Percentiles rank a stretch among this genome's conserved stretches.
Evolutionary conservation across 23 red algal species (phyloP).

Genomic region (Cyanidioschyzon merolae): DNA sequence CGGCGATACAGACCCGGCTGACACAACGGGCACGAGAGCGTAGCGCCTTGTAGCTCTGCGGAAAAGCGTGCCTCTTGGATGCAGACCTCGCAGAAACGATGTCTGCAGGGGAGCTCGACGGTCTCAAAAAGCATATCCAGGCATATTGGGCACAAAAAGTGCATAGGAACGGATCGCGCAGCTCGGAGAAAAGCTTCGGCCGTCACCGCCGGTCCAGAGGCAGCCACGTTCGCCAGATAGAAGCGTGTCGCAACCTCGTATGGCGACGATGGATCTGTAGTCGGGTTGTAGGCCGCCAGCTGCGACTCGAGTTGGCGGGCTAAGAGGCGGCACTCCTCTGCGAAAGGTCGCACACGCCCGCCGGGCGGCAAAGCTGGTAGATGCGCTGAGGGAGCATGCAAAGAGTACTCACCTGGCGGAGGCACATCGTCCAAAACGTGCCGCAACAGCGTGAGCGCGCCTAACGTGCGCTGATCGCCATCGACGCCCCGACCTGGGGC

Average conservation of each 20-base stretch:
- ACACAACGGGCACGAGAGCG: neutral
- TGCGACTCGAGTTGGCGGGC: neutral
- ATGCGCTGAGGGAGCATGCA: neutral
- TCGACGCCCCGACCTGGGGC: neutral
- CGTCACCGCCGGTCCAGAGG: neutral
- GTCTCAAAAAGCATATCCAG: conserved; percentile 17
- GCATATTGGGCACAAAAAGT: conserved; percentile 6
- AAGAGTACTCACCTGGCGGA: neutral
- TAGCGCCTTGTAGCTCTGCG: neutral
- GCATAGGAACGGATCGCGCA: neutral
- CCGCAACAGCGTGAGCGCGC: neutral
- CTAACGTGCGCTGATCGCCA: neutral
- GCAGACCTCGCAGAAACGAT: neutral
- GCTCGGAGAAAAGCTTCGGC: neutral
- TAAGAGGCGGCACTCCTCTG: neutral
- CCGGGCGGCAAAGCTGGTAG: neutral
- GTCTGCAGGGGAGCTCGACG: neutral
- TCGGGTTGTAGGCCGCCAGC: neutral
- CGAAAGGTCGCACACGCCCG: neutral
- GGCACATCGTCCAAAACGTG: neutral
- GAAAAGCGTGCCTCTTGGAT: neutral
- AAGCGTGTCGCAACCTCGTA: conserved; percentile 6
- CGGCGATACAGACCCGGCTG: neutral
- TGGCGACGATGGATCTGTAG: neutral
- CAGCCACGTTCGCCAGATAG: neutral